Evolutionary conservation across 805 yeast species (phyloP).

Genomic region (Wickerhamiella occidentalis): DNA sequence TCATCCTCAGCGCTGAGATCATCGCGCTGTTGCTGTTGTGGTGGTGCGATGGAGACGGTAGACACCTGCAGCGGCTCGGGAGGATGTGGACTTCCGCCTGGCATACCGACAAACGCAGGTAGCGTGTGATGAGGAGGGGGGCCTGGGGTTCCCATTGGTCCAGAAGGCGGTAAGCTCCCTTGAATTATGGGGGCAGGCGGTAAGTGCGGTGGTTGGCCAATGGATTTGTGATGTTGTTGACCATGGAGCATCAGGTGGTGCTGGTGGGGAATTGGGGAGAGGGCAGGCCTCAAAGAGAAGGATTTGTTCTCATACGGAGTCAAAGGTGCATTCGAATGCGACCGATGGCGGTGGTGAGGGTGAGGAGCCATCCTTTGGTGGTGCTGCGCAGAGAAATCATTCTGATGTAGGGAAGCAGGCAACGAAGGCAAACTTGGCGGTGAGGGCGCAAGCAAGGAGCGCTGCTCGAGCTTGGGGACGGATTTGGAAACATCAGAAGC

Average conservation of each 20-base stretch:
- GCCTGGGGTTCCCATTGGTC: background rate
- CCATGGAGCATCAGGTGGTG: background rate
- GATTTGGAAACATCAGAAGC: background rate
- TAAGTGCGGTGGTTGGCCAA: background rate
- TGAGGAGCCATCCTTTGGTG: background rate
- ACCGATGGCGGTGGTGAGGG: background rate
- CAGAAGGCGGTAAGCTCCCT: background rate
- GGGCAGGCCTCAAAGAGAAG: background rate
- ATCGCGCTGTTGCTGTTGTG: background rate
- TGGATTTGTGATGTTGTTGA: background rate
- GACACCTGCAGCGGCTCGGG: conserved; percentile 1
- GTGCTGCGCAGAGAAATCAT: background rate
- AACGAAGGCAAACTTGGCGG: background rate
- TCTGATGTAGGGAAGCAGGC: background rate
- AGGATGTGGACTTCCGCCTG: background rate
- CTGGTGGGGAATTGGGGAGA: background rate
- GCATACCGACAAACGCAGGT: background rate
- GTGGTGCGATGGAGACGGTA: background rate
- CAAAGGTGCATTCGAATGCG: background rate
- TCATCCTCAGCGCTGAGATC: conserved; percentile 4
- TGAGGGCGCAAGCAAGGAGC: background rate
- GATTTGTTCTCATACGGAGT: background rate
- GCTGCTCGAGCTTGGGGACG: background rate
- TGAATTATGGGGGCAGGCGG: background rate
- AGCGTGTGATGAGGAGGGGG: background rate